Base-by-base conservation (phyloP, 2,329 filamentous ascomycete genomes). In the Cryphonectria japonica region DNA sequence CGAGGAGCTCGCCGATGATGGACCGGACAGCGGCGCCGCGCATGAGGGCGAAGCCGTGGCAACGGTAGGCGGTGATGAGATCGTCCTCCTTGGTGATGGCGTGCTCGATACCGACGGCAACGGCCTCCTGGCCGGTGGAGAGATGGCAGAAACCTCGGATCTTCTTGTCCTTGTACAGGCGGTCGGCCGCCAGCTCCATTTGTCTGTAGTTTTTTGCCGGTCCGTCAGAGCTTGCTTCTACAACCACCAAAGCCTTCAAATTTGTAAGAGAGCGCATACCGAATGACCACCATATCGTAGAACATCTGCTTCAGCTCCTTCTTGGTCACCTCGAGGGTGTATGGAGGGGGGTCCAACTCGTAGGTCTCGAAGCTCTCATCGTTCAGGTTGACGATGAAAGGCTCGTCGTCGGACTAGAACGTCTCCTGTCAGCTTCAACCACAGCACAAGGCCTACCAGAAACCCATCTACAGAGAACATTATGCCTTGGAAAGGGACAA, bases 131-230 rank as follows among this genome's bases (percentile, higher is more conserved):
- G 74, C 96, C 96, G 72, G 93, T 97, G 72, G 96, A 98, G 84
- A 99, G 85, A 86, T 99, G 96, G 87, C 96, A 99, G 92, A 99
- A 99, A 86, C 96, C 96, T 79, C 96, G 93, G 79, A 99, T 98
- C 89, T 99, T 98, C 92, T 99, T 99, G 88, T 98, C 96, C 88
- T 99, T 99, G 93, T 99, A 99, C 80, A 99, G 88, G 82, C 95
- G 91, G 82, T 99, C 96, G 85, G 96, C 94, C 76, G 95, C 95
- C 95, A 99, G 97, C 86, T 99, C 96, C 96, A 99, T 97, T 83
- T 97, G 96, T 85, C 95, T 97, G 78, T 59, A 59, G 11, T 8
- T 63, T 61, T 37, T 37, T 22, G 2, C 52, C 14, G 2, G 29
- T 60, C n/a, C 37, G 71, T 75, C 66, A 77, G 72, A 66, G 62